Percentiles rank a stretch among this genome's conserved stretches.
These are phyloP conservation scores for Colletotrichum chlorophyti DNA, from an alignment of 2,329 filamentous ascomycete species.

Conservation along the genomic window DNA sequence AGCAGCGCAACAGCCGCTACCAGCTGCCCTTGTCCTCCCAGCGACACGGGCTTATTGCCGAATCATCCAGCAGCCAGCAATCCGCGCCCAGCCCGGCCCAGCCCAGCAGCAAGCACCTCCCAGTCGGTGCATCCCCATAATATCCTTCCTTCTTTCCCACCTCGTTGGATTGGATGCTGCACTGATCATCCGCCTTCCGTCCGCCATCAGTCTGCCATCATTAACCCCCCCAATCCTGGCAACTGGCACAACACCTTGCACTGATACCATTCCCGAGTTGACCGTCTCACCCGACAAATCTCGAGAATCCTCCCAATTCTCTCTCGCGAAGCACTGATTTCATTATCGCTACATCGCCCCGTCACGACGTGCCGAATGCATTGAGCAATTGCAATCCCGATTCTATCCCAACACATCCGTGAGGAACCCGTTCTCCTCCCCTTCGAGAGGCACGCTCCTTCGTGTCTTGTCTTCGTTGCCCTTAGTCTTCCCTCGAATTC, in stretches of 20 bases:
- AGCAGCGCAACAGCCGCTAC: not conserved
- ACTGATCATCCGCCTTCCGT: slow-evolving; percentile 19
- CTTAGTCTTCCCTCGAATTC: slow-evolving; percentile 33
- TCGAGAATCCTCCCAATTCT: slow-evolving; percentile 7
- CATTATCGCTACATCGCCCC: not conserved
- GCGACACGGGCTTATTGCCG: slow-evolving; percentile 26
- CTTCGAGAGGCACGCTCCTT: slow-evolving; percentile 21
- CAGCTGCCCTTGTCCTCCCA: not conserved
- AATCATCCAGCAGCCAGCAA: slow-evolving; percentile 16
- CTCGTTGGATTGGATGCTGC: not conserved
- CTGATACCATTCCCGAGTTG: slow-evolving; percentile 24
- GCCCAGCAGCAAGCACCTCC: not conserved
- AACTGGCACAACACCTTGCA: slow-evolving; percentile 21
- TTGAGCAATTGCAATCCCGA: slow-evolving; percentile 19
- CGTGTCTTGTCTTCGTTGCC: slow-evolving; percentile 20
- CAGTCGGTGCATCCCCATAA: slow-evolving; percentile 1
- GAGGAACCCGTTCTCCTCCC: slow-evolving; percentile 32
- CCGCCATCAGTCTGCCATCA: not conserved
- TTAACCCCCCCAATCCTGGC: slow-evolving; percentile 19
- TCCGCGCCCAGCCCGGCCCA: not conserved
- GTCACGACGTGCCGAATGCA: slow-evolving; percentile 15
- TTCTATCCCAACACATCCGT: slow-evolving; percentile 28
- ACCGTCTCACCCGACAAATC: slow-evolving; percentile 20
- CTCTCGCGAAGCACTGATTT: not conserved
- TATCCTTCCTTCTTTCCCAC: slow-evolving; percentile 16